phyloP scores from a whole-genome alignment of 768 basidiomycete species.

The Kockovaella imperatae region DNA sequence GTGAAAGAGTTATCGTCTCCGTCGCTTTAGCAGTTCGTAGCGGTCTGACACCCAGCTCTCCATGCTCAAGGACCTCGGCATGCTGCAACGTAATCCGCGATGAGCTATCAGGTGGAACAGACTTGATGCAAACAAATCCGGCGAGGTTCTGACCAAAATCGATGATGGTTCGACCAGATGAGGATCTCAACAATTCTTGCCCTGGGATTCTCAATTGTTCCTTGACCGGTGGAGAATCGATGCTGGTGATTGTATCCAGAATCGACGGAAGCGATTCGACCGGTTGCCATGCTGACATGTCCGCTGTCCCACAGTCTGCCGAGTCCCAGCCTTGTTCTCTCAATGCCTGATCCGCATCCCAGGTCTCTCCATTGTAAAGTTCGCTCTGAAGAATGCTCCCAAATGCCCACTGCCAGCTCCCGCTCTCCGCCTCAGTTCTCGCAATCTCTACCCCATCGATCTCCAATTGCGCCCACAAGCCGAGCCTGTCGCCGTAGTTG shows the following conservation, averaged over 20 bases:
- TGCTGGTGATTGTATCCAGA: constrained; percentile 12
- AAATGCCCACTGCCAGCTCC: constrained; percentile 11
- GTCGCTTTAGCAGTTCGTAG: constrained; percentile 23
- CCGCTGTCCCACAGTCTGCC: no score
- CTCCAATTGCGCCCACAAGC: constrained; percentile 25
- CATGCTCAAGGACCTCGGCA: constrained; percentile 40
- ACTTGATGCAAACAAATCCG: constrained; percentile 30
- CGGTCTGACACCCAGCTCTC: constrained; percentile 36
- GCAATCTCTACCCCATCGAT: constrained; percentile 12
- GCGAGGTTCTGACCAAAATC: constrained; percentile 43
- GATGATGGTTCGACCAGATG: constrained; percentile 31
- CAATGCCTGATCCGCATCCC: no score
- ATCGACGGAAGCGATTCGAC: constrained; percentile 12
- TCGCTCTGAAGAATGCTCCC: constrained; percentile 15
- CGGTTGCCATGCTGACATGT: not conserved
- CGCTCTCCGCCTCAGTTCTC: constrained; percentile 12
- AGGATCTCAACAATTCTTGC: constrained; percentile 31
- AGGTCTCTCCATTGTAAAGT: constrained; percentile 34
- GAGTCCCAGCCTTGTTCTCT: no score
- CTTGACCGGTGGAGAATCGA: constrained; percentile 33
- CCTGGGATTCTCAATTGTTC: constrained; percentile 12
- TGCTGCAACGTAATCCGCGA: constrained; percentile 20
- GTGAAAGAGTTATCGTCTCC: constrained; percentile 14
- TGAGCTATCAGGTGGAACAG: not conserved
- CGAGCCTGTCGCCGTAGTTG: constrained; percentile 24